Evolutionary conservation across 305 asterid genomes (phyloP), one percentile per base, ranked within the genome.

Genomic region (Rubia peregrina): DNA sequence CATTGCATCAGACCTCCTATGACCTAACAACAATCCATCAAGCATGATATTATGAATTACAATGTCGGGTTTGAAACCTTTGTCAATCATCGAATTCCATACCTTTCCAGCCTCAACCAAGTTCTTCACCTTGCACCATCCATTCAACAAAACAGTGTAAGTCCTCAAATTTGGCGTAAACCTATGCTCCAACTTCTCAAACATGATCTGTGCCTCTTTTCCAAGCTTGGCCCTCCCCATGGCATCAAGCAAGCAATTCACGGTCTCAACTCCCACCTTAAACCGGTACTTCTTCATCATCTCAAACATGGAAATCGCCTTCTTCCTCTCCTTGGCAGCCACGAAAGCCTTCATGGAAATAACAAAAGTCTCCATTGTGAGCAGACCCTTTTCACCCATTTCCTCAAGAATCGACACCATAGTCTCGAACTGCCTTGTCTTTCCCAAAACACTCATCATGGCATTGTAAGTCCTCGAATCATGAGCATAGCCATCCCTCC

Each of bases 371-470:
- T 90, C 96, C 73, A 87, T 60, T 0, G 84, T 79, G 62, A 90
- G 90, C 78, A 91, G 74, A 11, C 92, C 85, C 76, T 89, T 91
- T 69, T 80, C 90, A 0, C 97, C 96, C 95, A 94, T 94, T 79
- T 94, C 97, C 59, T 87, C 95, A 68, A 89, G 89, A 66, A 94
- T 60, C 0, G 91, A 83, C 21, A 86, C 75, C 99, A 94, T 85
- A 9, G 96, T 88, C 93, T 94, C 96, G 70, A 94, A 94, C 79
- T 91, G 98, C 84, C 91, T 85, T 19, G 80, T 74, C 85, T 86
- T 89, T 61, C 97, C 98, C 56, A 94, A 89, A 72, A 94, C 76
- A 36, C 68, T 61, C 90, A 91, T 80, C 92, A 94, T 82, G 2
- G 80, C 82, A 73, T 94, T 87, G 68, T 84, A 91, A 6, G 98